Base-by-base conservation (phyloP, 345 rosid genomes). In the Gossypium anomalum region DNA sequence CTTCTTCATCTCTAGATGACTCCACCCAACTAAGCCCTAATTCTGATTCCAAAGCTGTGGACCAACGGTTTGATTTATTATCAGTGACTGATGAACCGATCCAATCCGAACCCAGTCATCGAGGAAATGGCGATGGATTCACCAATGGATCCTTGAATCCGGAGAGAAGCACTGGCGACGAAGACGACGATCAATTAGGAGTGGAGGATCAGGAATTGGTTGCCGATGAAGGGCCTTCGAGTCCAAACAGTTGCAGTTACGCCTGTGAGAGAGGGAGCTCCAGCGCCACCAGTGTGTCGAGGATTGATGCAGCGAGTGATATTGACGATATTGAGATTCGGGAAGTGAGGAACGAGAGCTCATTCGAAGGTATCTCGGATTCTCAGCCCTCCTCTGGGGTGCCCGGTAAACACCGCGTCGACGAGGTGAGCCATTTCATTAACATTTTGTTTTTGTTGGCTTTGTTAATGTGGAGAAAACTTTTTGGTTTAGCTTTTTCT, bases 181-280 rank as follows among this genome's bases (percentile, higher is more conserved):
- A 62, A 27, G 76, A 75, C 15, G 63, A 34, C 7, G 25, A n/a
- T 52, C 69, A 7, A 49, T 41, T 57, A 16, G 34, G 10, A 49
- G 44, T 53, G 59, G 45, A 70, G 82, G 56, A 76, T 68, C 57
- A 58, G 67, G 78, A 49, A 29, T 17, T 85, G 77, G 64, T 85
- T 57, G 90, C 86, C 75, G 86, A 81, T 82, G 95, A 83, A 43
- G 84, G 82, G 67, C 90, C 86, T 71, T 80, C 87, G 49, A 93
- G 94, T 77, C 94, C 99, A 17, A 87, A 92, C 61, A 95, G 97
- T 70, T 91, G 97, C 56, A 97, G 99, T 8, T 95, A 93, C 67
- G 98, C 92, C 8, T 97, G 96, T 23, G 98, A 88, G 86, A 89
- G 96, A 87, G 98, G 98, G 56, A 95, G 93, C 57, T 89, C 93